Evolutionary conservation across 106 monocot species (phyloP), one percentile per base, ranked within the genome.

Genomic region (Dioscorea zingiberensis): DNA sequence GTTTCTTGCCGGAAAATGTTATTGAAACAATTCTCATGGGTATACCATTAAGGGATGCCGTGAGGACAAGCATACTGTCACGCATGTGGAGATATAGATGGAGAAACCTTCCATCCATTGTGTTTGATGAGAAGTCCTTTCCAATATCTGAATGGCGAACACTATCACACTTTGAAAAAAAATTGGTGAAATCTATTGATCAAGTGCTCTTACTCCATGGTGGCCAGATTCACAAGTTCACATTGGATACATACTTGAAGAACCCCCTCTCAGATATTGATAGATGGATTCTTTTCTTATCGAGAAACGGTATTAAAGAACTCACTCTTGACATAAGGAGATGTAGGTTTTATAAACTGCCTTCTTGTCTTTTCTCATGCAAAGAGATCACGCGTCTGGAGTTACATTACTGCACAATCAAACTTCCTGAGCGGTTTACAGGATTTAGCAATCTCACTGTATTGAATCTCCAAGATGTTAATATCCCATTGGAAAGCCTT

Each of bases 251-350:
- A n/a, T n/a, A n/a, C n/a, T n/a, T n/a, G n/a, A n/a, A n/a, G n/a
- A n/a, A n/a, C n/a, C n/a, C n/a, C n/a, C n/a, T n/a, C n/a, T n/a
- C n/a, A n/a, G n/a, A n/a, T n/a, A n/a, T n/a, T n/a, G n/a, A n/a
- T n/a, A n/a, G n/a, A n/a, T n/a, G n/a, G n/a, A n/a, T n/a, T n/a
- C n/a, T n/a, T n/a, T n/a, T n/a, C n/a, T 13, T 69, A 47, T 58
- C 69, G 10, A 69, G 69, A 69, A 69, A 69, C 46, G 59, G 69
- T 47, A 59, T 69, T 18, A 70, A 49, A 60, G 48, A 70, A 27
- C 29, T 70, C n/a, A 29, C 14, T 1, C 46, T 70, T 13, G n/a
- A 60, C n/a, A 49, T 7, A 28, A 48, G 25, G 48, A 27, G 13
- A 6, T 27, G 48, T 0, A 12, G 21, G 55, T 17, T 18, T 9